These are phyloP conservation scores for Cronartium ribicola DNA, from an alignment of 1,284 basidiomycete genomes.

Conservation along the genomic window DNA sequence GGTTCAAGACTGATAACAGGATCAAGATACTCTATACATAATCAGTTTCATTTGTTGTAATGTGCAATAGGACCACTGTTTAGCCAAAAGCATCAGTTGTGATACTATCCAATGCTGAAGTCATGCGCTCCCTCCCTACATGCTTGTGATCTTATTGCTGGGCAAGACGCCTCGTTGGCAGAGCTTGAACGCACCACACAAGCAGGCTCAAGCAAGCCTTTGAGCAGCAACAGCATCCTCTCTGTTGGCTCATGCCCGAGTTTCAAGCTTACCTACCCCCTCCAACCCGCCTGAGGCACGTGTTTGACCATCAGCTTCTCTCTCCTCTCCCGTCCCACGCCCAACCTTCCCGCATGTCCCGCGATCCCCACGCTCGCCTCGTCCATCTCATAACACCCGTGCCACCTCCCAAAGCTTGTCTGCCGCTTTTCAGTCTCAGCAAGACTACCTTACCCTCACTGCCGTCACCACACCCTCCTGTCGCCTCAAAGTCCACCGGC, in stretches of 20 bases:
- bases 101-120: no score
- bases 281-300: constrained; percentile 12
- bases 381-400: constrained; percentile 32
- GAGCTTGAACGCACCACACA: no score
- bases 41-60: no score
- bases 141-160: no score
- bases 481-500: constrained; percentile 31
- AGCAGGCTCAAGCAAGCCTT: no score
- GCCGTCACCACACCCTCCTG: constrained; percentile 26
- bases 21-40: no score
- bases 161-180: no score
- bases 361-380: constrained; percentile 36
- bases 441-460: not conserved
- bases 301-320: not conserved
- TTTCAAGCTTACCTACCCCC: not conserved
- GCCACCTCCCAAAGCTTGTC: constrained; percentile 19
- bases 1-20: no score
- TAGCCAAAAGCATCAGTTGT: no score
- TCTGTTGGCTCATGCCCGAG: constrained; percentile 4
- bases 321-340: constrained; percentile 26
- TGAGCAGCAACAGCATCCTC: no score
- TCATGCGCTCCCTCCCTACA: no score
- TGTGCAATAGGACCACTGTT: no score
- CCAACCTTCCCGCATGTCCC: constrained; percentile 36
- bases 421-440: constrained; percentile 3